Evolutionary conservation across 2,329 filamentous ascomycete genomes (phyloP).

Genomic region (Colletotrichum incanum): DNA sequence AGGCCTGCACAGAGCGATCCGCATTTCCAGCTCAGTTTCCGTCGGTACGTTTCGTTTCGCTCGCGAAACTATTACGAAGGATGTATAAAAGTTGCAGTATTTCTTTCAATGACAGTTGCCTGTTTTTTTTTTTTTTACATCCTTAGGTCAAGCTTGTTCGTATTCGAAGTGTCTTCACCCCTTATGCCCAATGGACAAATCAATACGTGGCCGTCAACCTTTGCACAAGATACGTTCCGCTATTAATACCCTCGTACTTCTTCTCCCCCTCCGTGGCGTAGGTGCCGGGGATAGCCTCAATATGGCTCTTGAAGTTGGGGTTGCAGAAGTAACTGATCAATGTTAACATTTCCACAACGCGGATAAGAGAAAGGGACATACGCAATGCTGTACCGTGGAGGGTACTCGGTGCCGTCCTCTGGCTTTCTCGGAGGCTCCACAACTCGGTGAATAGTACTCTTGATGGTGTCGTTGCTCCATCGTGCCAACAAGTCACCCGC

Average conservation of each 20-base stretch:
- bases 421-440: constrained; percentile 82
- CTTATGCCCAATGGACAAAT: constrained; percentile 6
- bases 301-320: constrained; percentile 81
- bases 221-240: constrained; percentile 85
- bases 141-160: background rate
- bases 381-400: constrained; percentile 88
- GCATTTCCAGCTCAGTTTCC: constrained; percentile 30
- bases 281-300: constrained; percentile 87
- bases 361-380: constrained; percentile 59
- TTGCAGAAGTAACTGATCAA: constrained; percentile 85
- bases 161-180: background rate
- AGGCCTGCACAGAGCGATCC: no score
- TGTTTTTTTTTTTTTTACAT: constrained; percentile 45
- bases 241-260: constrained; percentile 85
- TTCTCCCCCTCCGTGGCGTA: constrained; percentile 75
- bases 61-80: background rate
- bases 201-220: constrained; percentile 83
- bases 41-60: background rate
- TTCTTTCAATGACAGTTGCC: background rate
- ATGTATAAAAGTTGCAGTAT: background rate
- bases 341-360: constrained; percentile 17
- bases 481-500: constrained; percentile 88
- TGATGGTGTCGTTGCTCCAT: constrained; percentile 94
- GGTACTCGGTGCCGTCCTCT: constrained; percentile 72
- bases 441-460: constrained; percentile 90